phyloP scores from a whole-genome alignment of 179 eudicot species.

The Spinacia oleracea region DNA sequence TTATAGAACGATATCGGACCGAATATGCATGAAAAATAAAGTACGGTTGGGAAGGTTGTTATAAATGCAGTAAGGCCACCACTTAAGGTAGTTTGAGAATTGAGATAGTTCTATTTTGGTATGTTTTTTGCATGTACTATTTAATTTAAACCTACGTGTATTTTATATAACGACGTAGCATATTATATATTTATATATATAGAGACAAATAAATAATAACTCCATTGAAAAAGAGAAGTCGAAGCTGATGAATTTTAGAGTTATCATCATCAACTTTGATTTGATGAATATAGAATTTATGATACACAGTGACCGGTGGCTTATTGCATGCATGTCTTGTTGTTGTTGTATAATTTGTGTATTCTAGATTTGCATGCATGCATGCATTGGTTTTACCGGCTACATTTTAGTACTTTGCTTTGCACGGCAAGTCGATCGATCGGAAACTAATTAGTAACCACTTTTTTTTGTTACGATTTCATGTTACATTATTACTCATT shows the following conservation, averaged over 20 bases:
- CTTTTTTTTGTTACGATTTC: no score
- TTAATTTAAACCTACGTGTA: background rate
- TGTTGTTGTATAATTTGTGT: conserved; percentile 4
- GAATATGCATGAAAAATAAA: background rate
- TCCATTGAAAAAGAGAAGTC: conserved; percentile 7
- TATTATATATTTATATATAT: no score
- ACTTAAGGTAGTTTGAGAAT: background rate
- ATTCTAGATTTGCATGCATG: conserved; percentile 6
- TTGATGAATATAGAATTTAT: conserved; percentile 12
- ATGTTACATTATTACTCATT: no score
- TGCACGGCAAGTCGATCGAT: no score
- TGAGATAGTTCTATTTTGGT: background rate
- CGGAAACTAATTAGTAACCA: no score
- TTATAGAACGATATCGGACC: conserved; percentile 18
- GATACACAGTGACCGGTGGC: conserved; percentile 7
- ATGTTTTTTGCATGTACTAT: conserved; percentile 1
- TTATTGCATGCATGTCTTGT: conserved; percentile 7
- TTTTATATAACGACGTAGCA: no score
- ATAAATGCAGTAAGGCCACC: conserved; percentile 2
- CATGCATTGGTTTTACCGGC: conserved; percentile 13
- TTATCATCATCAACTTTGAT: background rate
- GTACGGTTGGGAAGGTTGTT: conserved; percentile 14
- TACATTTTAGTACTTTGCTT: background rate
- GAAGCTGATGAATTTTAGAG: background rate
- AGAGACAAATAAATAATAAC: background rate